Percentiles rank a stretch among this genome's conserved stretches.
These are phyloP conservation scores for Eucalyptus tenuipes DNA, from an alignment of 345 rosid species.

Conservation along the genomic window DNA sequence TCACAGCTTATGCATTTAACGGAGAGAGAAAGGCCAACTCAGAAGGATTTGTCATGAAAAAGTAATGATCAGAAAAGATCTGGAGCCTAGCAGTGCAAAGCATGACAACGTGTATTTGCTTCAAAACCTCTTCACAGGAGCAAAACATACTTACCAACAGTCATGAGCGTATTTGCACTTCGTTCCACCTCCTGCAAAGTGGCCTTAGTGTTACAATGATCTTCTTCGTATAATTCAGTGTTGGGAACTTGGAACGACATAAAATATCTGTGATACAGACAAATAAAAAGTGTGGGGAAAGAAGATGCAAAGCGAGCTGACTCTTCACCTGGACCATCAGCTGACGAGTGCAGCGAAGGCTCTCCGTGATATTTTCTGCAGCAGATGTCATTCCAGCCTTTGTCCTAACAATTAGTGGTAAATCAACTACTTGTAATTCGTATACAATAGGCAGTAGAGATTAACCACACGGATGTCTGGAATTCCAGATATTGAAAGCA, in stretches of 20 bases:
- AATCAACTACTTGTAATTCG: not conserved
- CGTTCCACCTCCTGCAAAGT: slow-evolving; percentile 81
- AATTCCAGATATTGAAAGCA: not conserved
- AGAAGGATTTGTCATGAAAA: not conserved
- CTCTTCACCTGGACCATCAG: slow-evolving; percentile 84
- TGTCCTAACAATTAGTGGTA: slow-evolving; percentile 30
- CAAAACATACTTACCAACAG: slow-evolving; percentile 51
- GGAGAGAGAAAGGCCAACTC: not conserved
- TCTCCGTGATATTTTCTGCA: slow-evolving; percentile 94
- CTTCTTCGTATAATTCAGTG: not conserved
- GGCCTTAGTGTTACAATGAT: not conserved
- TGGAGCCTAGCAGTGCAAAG: not conserved
- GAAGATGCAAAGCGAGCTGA: not conserved
- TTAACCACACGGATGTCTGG: not conserved
- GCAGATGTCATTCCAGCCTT: slow-evolving; percentile 94
- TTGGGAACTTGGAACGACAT: not conserved
- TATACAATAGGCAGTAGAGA: not conserved
- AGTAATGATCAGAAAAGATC: not conserved
- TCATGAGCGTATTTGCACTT: slow-evolving; percentile 67
- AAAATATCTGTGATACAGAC: not conserved
- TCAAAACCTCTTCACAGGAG: not conserved
- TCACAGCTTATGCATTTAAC: not conserved
- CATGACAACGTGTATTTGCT: not conserved
- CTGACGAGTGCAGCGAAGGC: slow-evolving; percentile 88
- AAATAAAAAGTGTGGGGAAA: not conserved